Conservation (phyloP, 148 eudicot genomes). For the Rheum nobile region DNA sequence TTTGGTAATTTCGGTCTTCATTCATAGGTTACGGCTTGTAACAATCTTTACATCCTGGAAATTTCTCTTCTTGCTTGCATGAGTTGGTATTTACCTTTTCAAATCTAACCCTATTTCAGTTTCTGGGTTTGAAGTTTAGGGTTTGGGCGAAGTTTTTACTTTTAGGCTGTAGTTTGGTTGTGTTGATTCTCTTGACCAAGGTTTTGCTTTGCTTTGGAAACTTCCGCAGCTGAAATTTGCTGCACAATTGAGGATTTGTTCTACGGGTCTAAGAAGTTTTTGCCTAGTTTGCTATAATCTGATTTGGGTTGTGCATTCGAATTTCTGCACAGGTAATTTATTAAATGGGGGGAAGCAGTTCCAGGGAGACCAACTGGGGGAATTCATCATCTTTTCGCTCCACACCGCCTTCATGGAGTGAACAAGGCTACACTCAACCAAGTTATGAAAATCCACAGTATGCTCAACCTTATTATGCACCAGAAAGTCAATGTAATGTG, state of each 20-base stretch:
- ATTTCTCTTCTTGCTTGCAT: not conserved
- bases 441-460: slow-evolving; percentile 14
- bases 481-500: slow-evolving; percentile 24
- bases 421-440: slow-evolving; percentile 31
- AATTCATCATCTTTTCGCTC: slow-evolving; percentile 20
- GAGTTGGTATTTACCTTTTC: not conserved
- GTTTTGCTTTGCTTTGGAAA: not conserved
- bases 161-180: not conserved
- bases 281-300: not conserved
- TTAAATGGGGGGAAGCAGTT: slow-evolving; percentile 48
- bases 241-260: not conserved
- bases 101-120: not conserved
- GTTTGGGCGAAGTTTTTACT: not conserved
- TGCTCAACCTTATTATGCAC: slow-evolving; percentile 29
- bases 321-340: not conserved
- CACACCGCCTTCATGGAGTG: slow-evolving; percentile 16
- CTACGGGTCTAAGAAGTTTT: not conserved
- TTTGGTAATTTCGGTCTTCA: not conserved
- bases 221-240: not conserved
- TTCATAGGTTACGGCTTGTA: not conserved
- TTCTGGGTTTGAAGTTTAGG: not conserved
- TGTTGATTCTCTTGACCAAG: not conserved
- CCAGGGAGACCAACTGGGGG: slow-evolving; percentile 25
- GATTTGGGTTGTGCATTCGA: not conserved
- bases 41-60: not conserved